Conservation (phyloP, 2,329 filamentous ascomycete genomes). For the Amesomyces nigricolor region DNA sequence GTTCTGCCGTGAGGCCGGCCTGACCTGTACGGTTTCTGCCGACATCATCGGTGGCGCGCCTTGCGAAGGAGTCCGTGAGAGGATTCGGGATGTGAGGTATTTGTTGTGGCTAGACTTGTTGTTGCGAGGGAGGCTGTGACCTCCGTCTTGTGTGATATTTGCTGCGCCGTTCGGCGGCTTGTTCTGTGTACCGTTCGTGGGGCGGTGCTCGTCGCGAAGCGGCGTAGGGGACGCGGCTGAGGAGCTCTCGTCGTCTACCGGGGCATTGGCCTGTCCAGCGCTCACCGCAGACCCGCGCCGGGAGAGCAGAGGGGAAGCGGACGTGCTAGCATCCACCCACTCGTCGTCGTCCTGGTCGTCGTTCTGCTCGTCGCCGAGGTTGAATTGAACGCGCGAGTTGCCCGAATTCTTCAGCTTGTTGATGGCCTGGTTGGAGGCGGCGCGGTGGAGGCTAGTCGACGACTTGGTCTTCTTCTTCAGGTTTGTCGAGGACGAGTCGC, state of each 20-base stretch:
- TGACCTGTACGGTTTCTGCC: constrained; percentile 49
- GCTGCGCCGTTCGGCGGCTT: not conserved
- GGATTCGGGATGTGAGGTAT: constrained; percentile 60
- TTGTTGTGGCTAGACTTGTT: constrained; percentile 51
- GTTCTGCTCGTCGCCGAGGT: constrained; percentile 49
- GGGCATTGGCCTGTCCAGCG: constrained; percentile 25
- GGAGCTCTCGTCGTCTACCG: constrained; percentile 19
- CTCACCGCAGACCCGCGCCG: constrained; percentile 45
- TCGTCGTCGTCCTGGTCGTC: constrained; percentile 46
- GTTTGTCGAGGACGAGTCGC: constrained; percentile 39
- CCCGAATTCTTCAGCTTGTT: constrained; percentile 36
- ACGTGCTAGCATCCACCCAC: constrained; percentile 62
- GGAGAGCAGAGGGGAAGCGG: constrained; percentile 54
- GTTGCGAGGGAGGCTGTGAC: constrained; percentile 32
- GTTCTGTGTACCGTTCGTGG: constrained; percentile 10
- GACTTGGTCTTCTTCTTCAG: constrained; percentile 48
- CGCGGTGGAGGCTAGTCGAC: constrained; percentile 47
- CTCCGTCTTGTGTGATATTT: constrained; percentile 8
- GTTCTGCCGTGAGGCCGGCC: constrained; percentile 33
- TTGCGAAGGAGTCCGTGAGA: constrained; percentile 58
- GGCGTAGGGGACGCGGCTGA: constrained; percentile 9
- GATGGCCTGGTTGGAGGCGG: constrained; percentile 46
- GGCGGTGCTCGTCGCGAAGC: constrained; percentile 13
- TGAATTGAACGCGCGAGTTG: constrained; percentile 54
- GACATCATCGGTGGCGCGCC: constrained; percentile 62